These are phyloP conservation scores for Volvox carteri DNA, from an alignment of 163 green algal genomes.

Conservation along the genomic window DNA sequence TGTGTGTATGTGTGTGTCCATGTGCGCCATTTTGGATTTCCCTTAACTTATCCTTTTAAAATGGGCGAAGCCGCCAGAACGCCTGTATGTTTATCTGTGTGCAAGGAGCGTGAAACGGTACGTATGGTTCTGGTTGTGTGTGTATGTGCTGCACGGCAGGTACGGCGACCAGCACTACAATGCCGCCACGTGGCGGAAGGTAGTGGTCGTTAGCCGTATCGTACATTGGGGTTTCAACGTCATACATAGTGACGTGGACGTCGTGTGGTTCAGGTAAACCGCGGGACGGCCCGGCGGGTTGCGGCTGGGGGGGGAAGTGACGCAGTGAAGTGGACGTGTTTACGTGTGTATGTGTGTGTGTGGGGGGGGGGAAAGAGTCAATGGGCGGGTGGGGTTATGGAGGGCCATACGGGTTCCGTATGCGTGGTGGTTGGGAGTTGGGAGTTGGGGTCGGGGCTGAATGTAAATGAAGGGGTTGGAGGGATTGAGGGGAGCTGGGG, in stretches of 20 bases:
- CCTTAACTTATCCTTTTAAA: too few relatives aligned
- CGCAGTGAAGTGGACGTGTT: constrained; percentile 63
- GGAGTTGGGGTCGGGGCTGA: not conserved
- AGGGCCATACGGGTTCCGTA: not conserved
- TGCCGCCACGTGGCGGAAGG: constrained; percentile 61
- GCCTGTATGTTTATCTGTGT: too few relatives aligned
- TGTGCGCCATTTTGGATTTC: too few relatives aligned
- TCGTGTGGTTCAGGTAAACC: constrained; percentile 54
- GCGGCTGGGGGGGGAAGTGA: not conserved
- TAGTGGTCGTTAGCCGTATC: constrained; percentile 57
- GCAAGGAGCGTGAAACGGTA: too few relatives aligned
- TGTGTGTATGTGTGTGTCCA: too few relatives aligned
- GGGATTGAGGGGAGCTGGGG: not conserved
- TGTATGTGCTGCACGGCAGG: too few relatives aligned
- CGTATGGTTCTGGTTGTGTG: too few relatives aligned
- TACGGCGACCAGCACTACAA: constrained; percentile 62
- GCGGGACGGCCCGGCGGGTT: too few relatives aligned
- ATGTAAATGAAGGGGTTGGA: not conserved
- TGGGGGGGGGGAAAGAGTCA: not conserved
- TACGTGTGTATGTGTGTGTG: not conserved
- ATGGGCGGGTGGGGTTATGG: not conserved
- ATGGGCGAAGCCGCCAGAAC: too few relatives aligned
- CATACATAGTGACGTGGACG: constrained; percentile 65
- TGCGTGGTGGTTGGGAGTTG: not conserved
- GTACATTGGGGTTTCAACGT: constrained; percentile 70